Conservation (phyloP, 202 grass and related monocot genomes). For the Digitaria exilis region DNA sequence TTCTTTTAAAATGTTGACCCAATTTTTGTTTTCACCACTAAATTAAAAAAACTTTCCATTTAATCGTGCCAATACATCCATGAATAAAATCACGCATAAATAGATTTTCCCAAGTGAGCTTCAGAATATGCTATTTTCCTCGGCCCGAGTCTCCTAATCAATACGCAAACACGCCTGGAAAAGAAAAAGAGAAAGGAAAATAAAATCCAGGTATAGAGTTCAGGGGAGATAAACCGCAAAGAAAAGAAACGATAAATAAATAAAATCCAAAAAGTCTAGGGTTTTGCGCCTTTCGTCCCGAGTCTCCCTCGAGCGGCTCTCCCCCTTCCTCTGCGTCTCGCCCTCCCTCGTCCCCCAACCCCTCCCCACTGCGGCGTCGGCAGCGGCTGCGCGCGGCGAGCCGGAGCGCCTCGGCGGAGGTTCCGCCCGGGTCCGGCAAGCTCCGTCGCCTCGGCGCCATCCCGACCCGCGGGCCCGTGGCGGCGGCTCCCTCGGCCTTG, state of each 20-base stretch:
- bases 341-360: neutral
- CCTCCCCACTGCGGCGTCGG: neutral
- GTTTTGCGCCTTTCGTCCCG: conserved; percentile 14
- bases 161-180: too few species aligned
- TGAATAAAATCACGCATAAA: too few species aligned
- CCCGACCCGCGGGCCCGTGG: neutral
- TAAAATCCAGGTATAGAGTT: neutral
- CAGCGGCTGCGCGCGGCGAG: conserved; percentile 7
- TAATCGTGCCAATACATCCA: too few species aligned
- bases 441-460: conserved; percentile 18
- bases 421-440: neutral
- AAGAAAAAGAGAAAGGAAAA: neutral
- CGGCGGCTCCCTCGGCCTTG: neutral
- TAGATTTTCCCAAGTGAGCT: too few species aligned
- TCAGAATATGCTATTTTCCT: too few species aligned
- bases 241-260: neutral
- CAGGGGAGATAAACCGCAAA: neutral
- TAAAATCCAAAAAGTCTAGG: conserved; percentile 15
- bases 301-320: conserved; percentile 14
- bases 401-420: neutral
- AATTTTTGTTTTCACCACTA: too few species aligned
- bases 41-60: too few species aligned
- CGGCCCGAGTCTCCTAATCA: too few species aligned
- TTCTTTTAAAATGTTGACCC: too few species aligned
- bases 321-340: neutral